phyloP scores from a whole-genome alignment of 352 stramenopile species.

The Phytopythium chamaehyphon region DNA sequence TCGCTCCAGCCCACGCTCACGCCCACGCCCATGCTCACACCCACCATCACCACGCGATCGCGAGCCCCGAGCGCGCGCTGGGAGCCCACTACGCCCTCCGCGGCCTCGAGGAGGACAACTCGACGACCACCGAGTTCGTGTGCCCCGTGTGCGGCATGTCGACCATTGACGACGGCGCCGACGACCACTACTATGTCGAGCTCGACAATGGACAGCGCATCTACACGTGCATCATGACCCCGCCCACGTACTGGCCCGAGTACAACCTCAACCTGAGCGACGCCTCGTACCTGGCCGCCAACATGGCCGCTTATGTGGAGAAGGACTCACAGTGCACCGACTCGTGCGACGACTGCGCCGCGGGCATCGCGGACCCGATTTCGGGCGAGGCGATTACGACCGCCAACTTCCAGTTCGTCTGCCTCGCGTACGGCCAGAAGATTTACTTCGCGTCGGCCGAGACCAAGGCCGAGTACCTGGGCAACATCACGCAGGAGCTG shows the following conservation, averaged over 20 bases:
- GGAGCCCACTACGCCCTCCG: slow-evolving; percentile 3
- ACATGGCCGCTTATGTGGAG: slow-evolving; percentile 46
- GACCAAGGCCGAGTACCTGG: slow-evolving; percentile 59
- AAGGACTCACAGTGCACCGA: slow-evolving; percentile 27
- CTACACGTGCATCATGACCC: slow-evolving; percentile 74
- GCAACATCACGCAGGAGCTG: slow-evolving; percentile 47
- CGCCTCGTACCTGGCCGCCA: slow-evolving; percentile 62
- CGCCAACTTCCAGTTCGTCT: slow-evolving; percentile 69
- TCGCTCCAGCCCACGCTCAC: background rate
- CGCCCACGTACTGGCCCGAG: slow-evolving; percentile 31
- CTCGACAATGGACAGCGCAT: slow-evolving; percentile 58
- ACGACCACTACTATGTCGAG: slow-evolving; percentile 60
- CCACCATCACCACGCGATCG: slow-evolving; percentile 1
- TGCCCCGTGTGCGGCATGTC: slow-evolving; percentile 76
- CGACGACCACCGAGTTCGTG: slow-evolving; percentile 21
- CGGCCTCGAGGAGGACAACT: slow-evolving; percentile 5
- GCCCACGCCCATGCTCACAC: slow-evolving; percentile 1
- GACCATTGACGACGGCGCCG: slow-evolving; percentile 41
- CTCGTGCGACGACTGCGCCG: slow-evolving; percentile 43
- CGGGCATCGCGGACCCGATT: slow-evolving; percentile 59
- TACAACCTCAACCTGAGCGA: slow-evolving; percentile 60
- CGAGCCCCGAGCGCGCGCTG: background rate
- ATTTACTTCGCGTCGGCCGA: slow-evolving; percentile 72
- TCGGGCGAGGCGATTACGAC: slow-evolving; percentile 47
- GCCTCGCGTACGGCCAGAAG: slow-evolving; percentile 73